Conservation (phyloP, 2,329 filamentous ascomycete genomes). For the Epichloe typhina region DNA sequence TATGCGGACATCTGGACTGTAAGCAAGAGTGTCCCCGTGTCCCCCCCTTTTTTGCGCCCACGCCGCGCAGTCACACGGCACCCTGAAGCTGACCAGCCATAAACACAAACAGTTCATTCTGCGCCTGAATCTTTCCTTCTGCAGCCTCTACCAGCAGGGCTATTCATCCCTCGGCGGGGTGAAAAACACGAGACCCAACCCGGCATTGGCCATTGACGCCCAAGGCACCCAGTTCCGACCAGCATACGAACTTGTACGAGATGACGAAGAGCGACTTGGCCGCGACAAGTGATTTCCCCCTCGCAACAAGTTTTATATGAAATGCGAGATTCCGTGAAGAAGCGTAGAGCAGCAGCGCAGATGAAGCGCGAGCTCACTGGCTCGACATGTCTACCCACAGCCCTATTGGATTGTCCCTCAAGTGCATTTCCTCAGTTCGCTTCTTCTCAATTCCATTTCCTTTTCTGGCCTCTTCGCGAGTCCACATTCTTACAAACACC, state of each 20-base stretch:
- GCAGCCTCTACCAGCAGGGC: conserved; percentile 71
- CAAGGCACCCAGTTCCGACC: conserved; percentile 43
- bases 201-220: conserved; percentile 41
- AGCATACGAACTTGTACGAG: conserved; percentile 62
- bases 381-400: not conserved
- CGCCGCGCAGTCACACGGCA: no score
- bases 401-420: no score
- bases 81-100: no score
- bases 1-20: conserved; percentile 92
- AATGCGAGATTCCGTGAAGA: not conserved
- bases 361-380: not conserved
- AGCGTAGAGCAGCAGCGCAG: no score
- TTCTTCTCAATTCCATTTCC: not conserved
- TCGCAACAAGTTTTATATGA: not conserved
- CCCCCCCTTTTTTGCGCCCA: not conserved
- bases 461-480: not conserved
- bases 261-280: conserved; percentile 67
- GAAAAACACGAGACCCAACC: conserved; percentile 82
- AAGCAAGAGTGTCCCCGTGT: conserved; percentile 24
- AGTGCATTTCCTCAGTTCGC: not conserved
- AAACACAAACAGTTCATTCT: conserved; percentile 52
- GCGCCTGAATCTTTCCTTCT: conserved; percentile 70
- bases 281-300: conserved; percentile 36
- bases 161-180: conserved; percentile 90
- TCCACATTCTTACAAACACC: not conserved